Conservation (phyloP, 208 protist genomes). For the Leishmania tropica region DNA sequence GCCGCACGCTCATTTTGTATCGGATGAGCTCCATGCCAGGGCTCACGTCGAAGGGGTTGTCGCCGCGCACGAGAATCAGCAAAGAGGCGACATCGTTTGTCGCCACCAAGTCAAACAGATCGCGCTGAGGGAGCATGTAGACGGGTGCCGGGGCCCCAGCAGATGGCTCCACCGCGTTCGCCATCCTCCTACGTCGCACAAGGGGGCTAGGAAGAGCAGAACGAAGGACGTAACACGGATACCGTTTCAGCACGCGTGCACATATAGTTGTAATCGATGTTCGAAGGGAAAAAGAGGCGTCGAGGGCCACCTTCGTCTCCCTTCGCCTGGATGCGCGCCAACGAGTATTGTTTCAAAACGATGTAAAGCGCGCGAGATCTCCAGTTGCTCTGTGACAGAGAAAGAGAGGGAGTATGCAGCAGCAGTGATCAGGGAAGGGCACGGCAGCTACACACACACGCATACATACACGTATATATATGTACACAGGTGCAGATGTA, state of each 20-base stretch:
- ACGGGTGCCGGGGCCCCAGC: slow-evolving; percentile 8
- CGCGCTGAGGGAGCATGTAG: slow-evolving; percentile 29
- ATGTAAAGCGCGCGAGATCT: neutral
- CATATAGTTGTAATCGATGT: neutral
- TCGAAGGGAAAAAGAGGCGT: neutral
- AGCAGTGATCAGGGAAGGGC: neutral
- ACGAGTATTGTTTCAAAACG: neutral
- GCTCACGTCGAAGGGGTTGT: slow-evolving; percentile 68
- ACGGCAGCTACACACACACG: neutral
- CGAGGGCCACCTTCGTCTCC: neutral
- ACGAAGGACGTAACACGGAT: neutral
- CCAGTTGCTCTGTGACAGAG: neutral
- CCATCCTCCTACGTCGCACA: neutral
- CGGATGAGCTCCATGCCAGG: slow-evolving; percentile 59
- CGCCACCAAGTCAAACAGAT: slow-evolving; percentile 53
- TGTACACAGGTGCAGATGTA: neutral
- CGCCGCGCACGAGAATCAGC: slow-evolving; percentile 46
- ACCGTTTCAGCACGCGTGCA: neutral
- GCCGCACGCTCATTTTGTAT: slow-evolving; percentile 17
- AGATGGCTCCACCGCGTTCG: neutral
- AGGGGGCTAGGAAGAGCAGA: neutral
- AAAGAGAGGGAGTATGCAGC: neutral
- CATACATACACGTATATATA: too few species aligned
- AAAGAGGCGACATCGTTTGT: slow-evolving; percentile 52
- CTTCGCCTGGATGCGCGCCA: neutral